Evolutionary conservation across 1,284 basidiomycete species (phyloP), one percentile per base, ranked within the genome.

Genomic region (Cystobasidium pallidum): DNA sequence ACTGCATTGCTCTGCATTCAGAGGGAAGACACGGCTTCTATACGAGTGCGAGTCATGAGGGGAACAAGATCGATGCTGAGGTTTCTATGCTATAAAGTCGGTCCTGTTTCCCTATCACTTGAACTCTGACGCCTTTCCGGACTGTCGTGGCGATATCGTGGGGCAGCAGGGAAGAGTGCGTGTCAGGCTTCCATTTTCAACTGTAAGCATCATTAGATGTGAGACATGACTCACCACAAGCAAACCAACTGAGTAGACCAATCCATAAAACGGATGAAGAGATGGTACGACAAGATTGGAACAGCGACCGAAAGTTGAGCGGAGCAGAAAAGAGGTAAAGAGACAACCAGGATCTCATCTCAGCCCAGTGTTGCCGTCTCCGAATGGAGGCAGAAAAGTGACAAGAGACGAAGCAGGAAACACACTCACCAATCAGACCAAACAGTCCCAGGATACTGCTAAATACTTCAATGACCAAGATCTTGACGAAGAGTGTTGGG

Each of bases 391-490:
- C n/a, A n/a, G 30, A 11, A 28, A 47, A 43, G 36, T 24, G 11
- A 15, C 19, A 30, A 51, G 45, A 24, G 21, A 51, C 43, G 28
- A 34, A 32, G 19, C 19, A 34, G 61, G 36, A 43, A 55, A 52
- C 11, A 26, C 28, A 85, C 89, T 75, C 76, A 92, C 91, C 91
- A 78, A 94, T 95, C 75, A 95, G 83, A 26, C 93, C 93, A 79
- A 95, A 95, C 58, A 95, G 83, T 32, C 92, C 93, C 80, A 95
- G 83, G 75, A 94, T 91, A 77, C 91, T 93, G n/a, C 75, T 92
- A 80, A 96, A 96, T 68, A 96, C 93, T 80, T 96, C 94, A 0
- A 95, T 90, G 71, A 97, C 89, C 71, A 96, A 87, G 74, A 96
- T 91, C 83, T 94, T 95, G 81, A 96, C 92, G 78, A 97, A 96